Conservation (phyloP, 495 filamentous ascomycete genomes). For the Podospora australis region DNA sequence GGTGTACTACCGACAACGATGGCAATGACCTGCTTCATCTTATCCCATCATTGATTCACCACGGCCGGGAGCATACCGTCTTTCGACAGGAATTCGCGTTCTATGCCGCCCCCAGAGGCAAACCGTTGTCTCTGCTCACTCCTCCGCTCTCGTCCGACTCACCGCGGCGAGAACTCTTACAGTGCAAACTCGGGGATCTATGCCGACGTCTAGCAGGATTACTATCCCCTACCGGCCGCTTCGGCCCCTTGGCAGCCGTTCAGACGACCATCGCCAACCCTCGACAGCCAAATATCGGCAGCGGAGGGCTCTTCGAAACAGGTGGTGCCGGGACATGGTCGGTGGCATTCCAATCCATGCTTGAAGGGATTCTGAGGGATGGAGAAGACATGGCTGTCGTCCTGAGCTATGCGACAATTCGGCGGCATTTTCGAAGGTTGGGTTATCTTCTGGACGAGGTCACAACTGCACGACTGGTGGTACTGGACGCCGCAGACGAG, state of each 20-base stretch:
- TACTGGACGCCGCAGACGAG: conserved; percentile 29
- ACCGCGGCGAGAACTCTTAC: conserved; percentile 15
- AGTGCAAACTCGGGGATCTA: conserved; percentile 31
- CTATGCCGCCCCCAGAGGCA: conserved; percentile 20
- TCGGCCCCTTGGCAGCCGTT: conserved; percentile 32
- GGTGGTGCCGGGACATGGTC: conserved; percentile 31
- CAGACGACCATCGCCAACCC: not conserved
- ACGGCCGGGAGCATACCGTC: conserved; percentile 14
- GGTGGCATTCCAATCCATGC: conserved; percentile 39
- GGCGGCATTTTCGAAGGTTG: conserved; percentile 32
- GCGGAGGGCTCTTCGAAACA: conserved; percentile 3
- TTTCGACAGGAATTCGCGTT: conserved; percentile 27
- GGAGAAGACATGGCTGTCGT: conserved; percentile 41
- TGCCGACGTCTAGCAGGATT: conserved; percentile 27
- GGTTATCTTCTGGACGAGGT: conserved; percentile 35
- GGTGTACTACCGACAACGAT: not conserved
- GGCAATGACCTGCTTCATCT: conserved; percentile 5
- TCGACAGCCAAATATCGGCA: not conserved
- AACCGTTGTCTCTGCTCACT: conserved; percentile 22
- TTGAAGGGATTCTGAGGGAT: conserved; percentile 38
- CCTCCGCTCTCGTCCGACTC: conserved; percentile 8
- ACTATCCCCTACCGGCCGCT: conserved; percentile 32
- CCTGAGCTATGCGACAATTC: conserved; percentile 34
- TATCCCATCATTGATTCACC: conserved; percentile 32
- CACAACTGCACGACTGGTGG: conserved; percentile 30